phyloP scores from a whole-genome alignment of 306 rosid genomes.

The Trifolium fragiferum region DNA sequence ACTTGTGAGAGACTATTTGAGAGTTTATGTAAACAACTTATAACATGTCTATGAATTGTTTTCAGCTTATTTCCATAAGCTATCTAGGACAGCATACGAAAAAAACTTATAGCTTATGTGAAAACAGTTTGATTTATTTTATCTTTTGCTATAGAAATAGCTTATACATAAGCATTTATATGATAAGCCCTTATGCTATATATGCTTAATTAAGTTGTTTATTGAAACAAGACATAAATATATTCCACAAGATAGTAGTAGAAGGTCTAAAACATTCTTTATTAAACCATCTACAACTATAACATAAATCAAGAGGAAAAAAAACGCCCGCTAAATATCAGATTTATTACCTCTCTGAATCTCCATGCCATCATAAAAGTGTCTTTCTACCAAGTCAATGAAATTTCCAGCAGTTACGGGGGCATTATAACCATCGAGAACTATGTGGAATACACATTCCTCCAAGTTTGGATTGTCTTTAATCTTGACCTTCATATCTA shows the following conservation, averaged over 20 bases:
- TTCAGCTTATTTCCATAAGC: neutral
- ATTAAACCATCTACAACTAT: neutral
- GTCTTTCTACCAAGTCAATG: constrained; percentile 88
- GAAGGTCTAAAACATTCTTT: neutral
- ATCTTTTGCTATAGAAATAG: neutral
- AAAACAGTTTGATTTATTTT: too few relatives aligned
- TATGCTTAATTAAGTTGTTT: neutral
- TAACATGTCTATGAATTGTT: neutral
- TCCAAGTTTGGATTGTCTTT: constrained; percentile 89
- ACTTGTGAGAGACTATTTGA: neutral
- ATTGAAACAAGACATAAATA: neutral
- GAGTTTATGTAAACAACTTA: neutral
- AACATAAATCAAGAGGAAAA: neutral
- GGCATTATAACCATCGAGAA: constrained; percentile 94
- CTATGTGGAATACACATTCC: constrained; percentile 84
- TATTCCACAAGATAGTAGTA: neutral
- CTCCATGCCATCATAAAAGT: constrained; percentile 96
- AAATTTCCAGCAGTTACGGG: constrained; percentile 97
- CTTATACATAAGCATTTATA: neutral
- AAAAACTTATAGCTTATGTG: too few relatives aligned
- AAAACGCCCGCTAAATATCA: constrained; percentile 7
- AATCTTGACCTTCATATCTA: constrained; percentile 98
- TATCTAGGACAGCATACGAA: neutral
- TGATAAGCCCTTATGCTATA: neutral
- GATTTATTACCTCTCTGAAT: constrained; percentile 87